Evolutionary conservation across 2,329 filamentous ascomycete species (phyloP).

Genomic region (Diaporthe sp.): DNA sequence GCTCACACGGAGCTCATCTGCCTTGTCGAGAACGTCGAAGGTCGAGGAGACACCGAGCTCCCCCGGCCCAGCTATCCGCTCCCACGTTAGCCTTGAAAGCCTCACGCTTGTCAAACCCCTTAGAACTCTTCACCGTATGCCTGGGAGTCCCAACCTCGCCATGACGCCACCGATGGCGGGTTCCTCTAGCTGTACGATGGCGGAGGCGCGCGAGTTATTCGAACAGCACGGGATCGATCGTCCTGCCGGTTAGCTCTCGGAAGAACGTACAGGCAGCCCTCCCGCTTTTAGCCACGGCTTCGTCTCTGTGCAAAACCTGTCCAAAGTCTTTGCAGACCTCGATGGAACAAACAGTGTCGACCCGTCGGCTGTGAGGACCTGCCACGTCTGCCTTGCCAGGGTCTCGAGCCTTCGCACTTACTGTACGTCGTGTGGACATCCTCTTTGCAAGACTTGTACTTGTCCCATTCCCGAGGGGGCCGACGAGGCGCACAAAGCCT

Average conservation of each 20-base stretch:
- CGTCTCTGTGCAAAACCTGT: slow-evolving; percentile 34
- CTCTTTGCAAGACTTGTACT: slow-evolving; percentile 59
- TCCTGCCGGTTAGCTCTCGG: slow-evolving; percentile 58
- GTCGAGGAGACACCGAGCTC: background rate
- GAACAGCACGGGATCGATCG: slow-evolving; percentile 56
- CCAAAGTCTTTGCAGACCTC: slow-evolving; percentile 40
- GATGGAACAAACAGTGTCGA: slow-evolving; percentile 43
- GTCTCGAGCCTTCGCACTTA: slow-evolving; percentile 47
- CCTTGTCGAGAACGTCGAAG: background rate
- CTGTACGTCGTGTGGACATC: slow-evolving; percentile 62
- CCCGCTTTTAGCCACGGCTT: background rate
- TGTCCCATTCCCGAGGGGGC: slow-evolving; percentile 45
- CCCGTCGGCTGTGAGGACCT: slow-evolving; percentile 46
- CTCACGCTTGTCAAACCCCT: background rate
- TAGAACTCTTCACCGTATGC: background rate
- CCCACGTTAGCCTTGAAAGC: background rate
- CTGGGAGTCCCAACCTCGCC: background rate
- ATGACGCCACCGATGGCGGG: background rate
- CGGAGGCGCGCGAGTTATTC: slow-evolving; percentile 59
- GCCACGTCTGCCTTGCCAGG: slow-evolving; percentile 60
- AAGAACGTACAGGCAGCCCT: slow-evolving; percentile 43
- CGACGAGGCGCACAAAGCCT: slow-evolving; percentile 37
- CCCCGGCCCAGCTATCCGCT: background rate
- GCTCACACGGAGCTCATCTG: background rate
- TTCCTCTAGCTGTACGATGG: slow-evolving; percentile 13